Base-by-base conservation (phyloP, 73 alveolate genomes). In the Paramecium primaurelia region DNA sequence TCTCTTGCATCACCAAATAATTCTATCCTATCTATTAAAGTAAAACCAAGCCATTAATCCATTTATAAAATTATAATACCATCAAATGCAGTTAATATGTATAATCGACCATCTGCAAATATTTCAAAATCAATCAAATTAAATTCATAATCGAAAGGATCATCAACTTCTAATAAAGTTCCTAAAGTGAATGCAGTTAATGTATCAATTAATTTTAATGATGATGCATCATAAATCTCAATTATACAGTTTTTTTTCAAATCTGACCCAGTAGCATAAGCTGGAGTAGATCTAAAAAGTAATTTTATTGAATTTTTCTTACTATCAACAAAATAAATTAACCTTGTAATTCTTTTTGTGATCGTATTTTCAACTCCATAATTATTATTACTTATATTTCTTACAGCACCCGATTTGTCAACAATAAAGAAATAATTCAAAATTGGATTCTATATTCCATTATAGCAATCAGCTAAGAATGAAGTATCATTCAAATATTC, bases 231-330 rank as follows among this genome's bases (percentile, higher is more conserved):
- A 30, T 45, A 80, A n/a, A 80, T 44, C 49, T 80, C 91, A 20
- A 80, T 20, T 0, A 80, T 5, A 20, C 58, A 45, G 9, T 40
- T 44, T 22, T 80, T 40, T 40, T 40, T 40, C 4, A 40, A 44
- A 80, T 80, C 91, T 25, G 49, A 80, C 25, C 91, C 91, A 10
- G 91, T 80, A 6, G 91, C 71, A 80, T 80, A 80, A 11, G 91
- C 91, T 2, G 91, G 91, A 20, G 75, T 49, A 9, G 77, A 44
- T 80, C 91, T 45, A 12, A 32, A 80, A 2, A 80, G n/a, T 34
- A 38, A 45, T 44, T 16, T 45, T 20, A 44, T 9, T 80, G 45
- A 58, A 32, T n/a, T n/a, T 40, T 73, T 73, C 14, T 44, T 8
- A 10, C 30, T 49, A 47, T n/a, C 49, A 8, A 49, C 49, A 25